Evolutionary conservation across 148 eudicot species (phyloP).

Genomic region (Spergularia bocconei): DNA sequence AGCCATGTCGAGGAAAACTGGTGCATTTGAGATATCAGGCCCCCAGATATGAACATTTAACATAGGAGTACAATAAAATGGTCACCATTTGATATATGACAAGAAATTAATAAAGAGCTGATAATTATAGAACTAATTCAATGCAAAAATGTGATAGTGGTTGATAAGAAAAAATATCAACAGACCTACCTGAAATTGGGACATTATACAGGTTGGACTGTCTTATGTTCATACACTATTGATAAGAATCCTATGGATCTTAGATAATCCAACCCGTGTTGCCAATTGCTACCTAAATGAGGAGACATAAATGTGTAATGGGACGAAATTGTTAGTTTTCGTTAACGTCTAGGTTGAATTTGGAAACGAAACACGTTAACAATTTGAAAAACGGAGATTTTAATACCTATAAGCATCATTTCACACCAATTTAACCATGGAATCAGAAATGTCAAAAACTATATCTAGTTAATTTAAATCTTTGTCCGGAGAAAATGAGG

Average conservation of each 20-base stretch:
- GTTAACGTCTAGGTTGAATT: too few species aligned
- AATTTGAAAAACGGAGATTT: too few species aligned
- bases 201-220: not conserved
- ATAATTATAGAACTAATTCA: not conserved
- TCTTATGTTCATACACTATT: not conserved
- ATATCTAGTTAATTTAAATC: too few species aligned
- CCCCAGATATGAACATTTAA: not conserved
- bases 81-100: not conserved
- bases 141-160: not conserved
- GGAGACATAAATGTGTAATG: not conserved
- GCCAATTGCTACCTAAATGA: too few species aligned
- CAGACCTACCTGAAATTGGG: not conserved
- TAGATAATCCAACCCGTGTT: not conserved
- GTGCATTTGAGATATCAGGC: not conserved
- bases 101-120: not conserved
- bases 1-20: not conserved
- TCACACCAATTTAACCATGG: too few species aligned
- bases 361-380: too few species aligned
- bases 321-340: not conserved
- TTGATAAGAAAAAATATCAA: not conserved
- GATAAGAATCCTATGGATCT: conserved; percentile 19
- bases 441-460: too few species aligned
- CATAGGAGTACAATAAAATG: not conserved
- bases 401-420: too few species aligned
- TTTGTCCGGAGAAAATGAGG: too few species aligned